These are phyloP conservation scores for Claviceps spartinae DNA, from an alignment of 2,329 filamentous ascomycete genomes.

Conservation along the genomic window DNA sequence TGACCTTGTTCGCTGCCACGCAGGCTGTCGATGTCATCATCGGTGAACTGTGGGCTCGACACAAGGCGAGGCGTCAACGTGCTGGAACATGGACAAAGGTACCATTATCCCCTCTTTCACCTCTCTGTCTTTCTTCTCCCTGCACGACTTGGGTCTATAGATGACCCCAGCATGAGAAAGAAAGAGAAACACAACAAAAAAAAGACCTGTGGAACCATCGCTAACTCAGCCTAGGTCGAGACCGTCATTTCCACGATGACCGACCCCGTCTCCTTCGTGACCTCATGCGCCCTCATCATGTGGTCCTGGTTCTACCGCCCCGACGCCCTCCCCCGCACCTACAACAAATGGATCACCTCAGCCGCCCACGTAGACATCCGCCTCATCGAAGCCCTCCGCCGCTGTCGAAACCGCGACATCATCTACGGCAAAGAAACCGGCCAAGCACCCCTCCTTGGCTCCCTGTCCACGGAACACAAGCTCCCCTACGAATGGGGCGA, in stretches of 20 bases:
- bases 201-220: not conserved
- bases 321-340: constrained; percentile 53
- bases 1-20: constrained; percentile 65
- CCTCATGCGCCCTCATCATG: constrained; percentile 66
- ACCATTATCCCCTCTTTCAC: constrained; percentile 2
- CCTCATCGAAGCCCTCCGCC: constrained; percentile 59
- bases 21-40: constrained; percentile 60
- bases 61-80: constrained; percentile 30
- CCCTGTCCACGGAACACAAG: constrained; percentile 58
- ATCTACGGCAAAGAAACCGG: constrained; percentile 63
- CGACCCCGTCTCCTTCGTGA: constrained; percentile 59
- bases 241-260: constrained; percentile 24
- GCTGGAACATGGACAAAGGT: constrained; percentile 34
- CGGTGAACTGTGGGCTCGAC: constrained; percentile 48
- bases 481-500: constrained; percentile 62
- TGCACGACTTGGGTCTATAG: not conserved
- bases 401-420: constrained; percentile 48
- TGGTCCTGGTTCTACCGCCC: constrained; percentile 79
- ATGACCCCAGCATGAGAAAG: too few species aligned
- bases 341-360: constrained; percentile 70
- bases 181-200: not conserved
- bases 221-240: constrained; percentile 14
- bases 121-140: not conserved
- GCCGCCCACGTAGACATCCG: constrained; percentile 63
- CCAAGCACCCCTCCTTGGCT: constrained; percentile 50